Percentiles rank a stretch among this genome's conserved stretches.
phyloP scores from a whole-genome alignment of 2,329 filamentous ascomycete genomes.

The Pseudocercospora cruenta region DNA sequence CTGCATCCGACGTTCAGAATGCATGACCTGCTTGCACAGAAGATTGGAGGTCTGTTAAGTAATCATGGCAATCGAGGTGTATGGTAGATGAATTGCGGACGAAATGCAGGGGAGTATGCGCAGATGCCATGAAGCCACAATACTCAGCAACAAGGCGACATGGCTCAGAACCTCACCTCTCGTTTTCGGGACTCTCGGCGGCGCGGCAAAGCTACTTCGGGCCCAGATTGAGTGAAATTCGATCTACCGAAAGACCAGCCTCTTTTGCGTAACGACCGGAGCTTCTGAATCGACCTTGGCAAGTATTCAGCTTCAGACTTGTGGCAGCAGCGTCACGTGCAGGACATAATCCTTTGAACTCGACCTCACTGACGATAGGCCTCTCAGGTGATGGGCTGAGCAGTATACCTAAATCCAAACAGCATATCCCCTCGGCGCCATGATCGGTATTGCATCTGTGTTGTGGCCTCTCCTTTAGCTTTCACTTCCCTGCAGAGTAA shows the following conservation, averaged over 20 bases:
- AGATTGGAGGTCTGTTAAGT: slow-evolving; percentile 44
- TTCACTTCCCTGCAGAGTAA: background rate
- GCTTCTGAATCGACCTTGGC: background rate
- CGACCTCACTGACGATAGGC: background rate
- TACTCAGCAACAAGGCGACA: background rate
- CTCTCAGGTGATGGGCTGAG: background rate
- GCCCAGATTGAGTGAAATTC: background rate
- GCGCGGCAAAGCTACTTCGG: no score
- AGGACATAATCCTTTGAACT: background rate
- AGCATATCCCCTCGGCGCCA: background rate
- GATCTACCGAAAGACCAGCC: background rate
- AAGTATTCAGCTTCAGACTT: background rate
- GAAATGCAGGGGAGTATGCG: background rate
- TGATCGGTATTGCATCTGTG: background rate
- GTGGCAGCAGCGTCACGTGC: background rate
- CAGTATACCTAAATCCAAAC: background rate
- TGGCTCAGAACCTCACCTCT: background rate
- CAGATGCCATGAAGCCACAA: background rate
- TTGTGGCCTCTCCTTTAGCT: background rate
- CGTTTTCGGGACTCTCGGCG: background rate
- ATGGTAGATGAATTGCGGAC: background rate
- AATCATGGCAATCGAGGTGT: background rate
- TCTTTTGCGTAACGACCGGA: background rate
- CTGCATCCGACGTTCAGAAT: slow-evolving; percentile 68
- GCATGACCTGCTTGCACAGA: slow-evolving; percentile 62